Evolutionary conservation across 176 grass and related monocot species (phyloP), one percentile per base, ranked within the genome.

Genomic region (Canna indica): DNA sequence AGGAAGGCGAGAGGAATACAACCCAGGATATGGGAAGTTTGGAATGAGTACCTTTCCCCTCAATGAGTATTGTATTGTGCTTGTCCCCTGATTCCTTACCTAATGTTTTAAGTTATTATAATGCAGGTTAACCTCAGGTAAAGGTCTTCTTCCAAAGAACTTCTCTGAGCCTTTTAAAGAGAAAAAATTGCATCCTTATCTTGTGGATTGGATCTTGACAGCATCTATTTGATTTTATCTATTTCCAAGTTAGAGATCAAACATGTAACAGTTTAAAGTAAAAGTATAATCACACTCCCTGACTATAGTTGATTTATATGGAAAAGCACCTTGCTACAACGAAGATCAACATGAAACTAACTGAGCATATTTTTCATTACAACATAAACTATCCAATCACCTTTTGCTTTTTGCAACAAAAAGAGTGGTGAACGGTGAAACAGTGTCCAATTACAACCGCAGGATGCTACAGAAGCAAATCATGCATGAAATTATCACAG

Each of bases 21-120:
- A 50, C 13, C 2, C 10, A 27, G 58, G 26, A 12, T 6, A 39
- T 20, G 7, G 20, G 35, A 66, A 38, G 63, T 39, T 66, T 39
- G 63, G 63, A 38, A 66, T 66, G 33, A 38, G 35, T 66, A 25
- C 63, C 63, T 66, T 66, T 41, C 35, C 33, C 63, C 34, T 25
- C 39, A 16, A 66, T n/a, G 20, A 34, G 33, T 66, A 4, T n/a
- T 39, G 34, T 66, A 13, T 66, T 66, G 50, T 54, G 41, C 50
- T 41, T 25, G 63, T 26, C 63, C 63, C 14, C 63, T 66, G 18
- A 66, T 66, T 66, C 63, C 63, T 66, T 6, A 25, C 63, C 34
- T 38, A 8, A 31, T 30, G 30, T 30, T 34, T 9, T 33, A 62
- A 29, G 7, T 8, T 10, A 44, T 44, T 44, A 11, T 7, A 10